Evolutionary conservation across 2,329 filamentous ascomycete genomes (phyloP).

Genomic region (Pseudogymnoascus verrucosus): DNA sequence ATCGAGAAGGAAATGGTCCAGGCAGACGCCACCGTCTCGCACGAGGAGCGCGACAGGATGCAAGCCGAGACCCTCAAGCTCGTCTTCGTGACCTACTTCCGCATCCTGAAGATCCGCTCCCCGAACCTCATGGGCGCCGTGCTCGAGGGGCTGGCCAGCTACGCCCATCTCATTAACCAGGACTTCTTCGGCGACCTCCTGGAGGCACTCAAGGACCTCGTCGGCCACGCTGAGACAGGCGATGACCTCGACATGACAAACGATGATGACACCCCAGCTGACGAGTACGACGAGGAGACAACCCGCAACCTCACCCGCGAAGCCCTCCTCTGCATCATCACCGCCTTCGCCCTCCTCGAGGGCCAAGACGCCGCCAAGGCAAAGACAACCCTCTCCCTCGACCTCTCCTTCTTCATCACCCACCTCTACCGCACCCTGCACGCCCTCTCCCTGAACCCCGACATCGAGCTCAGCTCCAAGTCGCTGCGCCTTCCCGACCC

Average conservation of each 20-base stretch:
- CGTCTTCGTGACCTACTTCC: slow-evolving; percentile 92
- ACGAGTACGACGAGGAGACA: slow-evolving; percentile 42
- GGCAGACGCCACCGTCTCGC: slow-evolving; percentile 81
- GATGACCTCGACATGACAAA: slow-evolving; percentile 36
- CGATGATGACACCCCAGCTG: slow-evolving; percentile 26
- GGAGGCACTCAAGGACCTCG: slow-evolving; percentile 88
- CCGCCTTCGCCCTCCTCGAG: slow-evolving; percentile 89
- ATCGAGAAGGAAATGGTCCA: slow-evolving; percentile 90
- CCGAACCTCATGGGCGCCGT: slow-evolving; percentile 93
- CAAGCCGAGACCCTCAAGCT: slow-evolving; percentile 94
- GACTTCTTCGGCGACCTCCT: slow-evolving; percentile 97
- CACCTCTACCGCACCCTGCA: slow-evolving; percentile 86
- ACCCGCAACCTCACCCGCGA: slow-evolving; percentile 75
- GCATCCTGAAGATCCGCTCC: slow-evolving; percentile 75
- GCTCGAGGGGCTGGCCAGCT: slow-evolving; percentile 86
- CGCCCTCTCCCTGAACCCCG: slow-evolving; percentile 68
- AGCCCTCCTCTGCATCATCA: slow-evolving; percentile 87
- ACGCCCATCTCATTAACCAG: slow-evolving; percentile 95
- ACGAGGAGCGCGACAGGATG: slow-evolving; percentile 88
- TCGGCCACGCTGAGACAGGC: slow-evolving; percentile 61
- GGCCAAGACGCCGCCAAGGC: slow-evolving; percentile 89
- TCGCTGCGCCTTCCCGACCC: slow-evolving; percentile 65
- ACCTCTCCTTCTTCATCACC: slow-evolving; percentile 90
- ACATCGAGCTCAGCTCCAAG: slow-evolving; percentile 74
- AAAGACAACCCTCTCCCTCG: slow-evolving; percentile 72